These are phyloP conservation scores for Suillus subaureus DNA, from an alignment of 768 basidiomycete genomes.

Conservation along the genomic window DNA sequence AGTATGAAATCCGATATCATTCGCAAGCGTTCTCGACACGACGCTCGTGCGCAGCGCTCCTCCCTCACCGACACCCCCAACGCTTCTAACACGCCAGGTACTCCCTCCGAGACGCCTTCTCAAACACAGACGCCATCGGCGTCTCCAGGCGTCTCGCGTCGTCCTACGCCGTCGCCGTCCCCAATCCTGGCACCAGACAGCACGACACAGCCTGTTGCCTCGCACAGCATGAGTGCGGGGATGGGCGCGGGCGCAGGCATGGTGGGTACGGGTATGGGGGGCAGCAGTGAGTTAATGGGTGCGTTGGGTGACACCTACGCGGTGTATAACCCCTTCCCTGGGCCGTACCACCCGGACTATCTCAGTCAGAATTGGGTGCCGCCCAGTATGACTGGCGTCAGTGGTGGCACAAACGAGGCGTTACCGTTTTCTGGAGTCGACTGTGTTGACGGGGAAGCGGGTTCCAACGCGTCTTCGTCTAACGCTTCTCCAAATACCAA, in stretches of 20 bases:
- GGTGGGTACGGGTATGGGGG: slow-evolving; percentile 1
- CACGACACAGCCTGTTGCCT: slow-evolving; percentile 53
- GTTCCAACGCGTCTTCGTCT: slow-evolving; percentile 5
- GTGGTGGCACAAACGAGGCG: slow-evolving; percentile 40
- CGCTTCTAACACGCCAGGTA: slow-evolving; percentile 67
- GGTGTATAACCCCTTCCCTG: slow-evolving; percentile 56
- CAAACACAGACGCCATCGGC: slow-evolving; percentile 61
- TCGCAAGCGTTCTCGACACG: slow-evolving; percentile 83
- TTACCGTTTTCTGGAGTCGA: slow-evolving; percentile 57
- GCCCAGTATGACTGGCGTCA: slow-evolving; percentile 15
- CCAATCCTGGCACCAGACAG: slow-evolving; percentile 74
- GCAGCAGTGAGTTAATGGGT: slow-evolving; percentile 55
- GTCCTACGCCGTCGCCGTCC: slow-evolving; percentile 66
- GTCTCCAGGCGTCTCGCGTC: slow-evolving; percentile 73
- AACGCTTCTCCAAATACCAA: slow-evolving; percentile 1
- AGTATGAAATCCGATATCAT: slow-evolving; percentile 93
- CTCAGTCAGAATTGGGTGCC: slow-evolving; percentile 52
- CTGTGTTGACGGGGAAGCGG: slow-evolving; percentile 44
- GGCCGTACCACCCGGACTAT: slow-evolving; percentile 77
- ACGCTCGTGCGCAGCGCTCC: slow-evolving; percentile 59
- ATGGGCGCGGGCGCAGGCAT: slow-evolving; percentile 11
- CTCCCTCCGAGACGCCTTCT: slow-evolving; percentile 67
- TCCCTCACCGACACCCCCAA: slow-evolving; percentile 27
- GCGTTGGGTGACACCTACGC: slow-evolving; percentile 44
- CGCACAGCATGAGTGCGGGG: slow-evolving; percentile 22